Base-by-base conservation (phyloP, 179 eudicot genomes). In the Drosera spatulata region DNA sequence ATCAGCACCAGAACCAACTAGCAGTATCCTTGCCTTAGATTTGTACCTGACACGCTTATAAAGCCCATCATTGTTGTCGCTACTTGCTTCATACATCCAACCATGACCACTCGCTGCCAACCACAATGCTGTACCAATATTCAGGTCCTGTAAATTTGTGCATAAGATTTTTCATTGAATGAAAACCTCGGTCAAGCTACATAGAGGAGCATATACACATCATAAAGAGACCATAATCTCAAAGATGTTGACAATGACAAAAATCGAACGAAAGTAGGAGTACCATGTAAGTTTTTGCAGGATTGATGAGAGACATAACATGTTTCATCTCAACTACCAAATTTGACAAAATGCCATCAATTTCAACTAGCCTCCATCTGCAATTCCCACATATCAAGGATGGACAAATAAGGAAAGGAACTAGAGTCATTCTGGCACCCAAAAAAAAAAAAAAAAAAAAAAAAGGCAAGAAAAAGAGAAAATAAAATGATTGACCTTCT, bases 1-100 rank as follows among this genome's bases (percentile, higher is more conserved):
- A 67, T 89, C 99, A 42, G 99, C 99, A 56, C 99, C 99, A 68
- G 99, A 81, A 53, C 99, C 99, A 73, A 93, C 97, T 44, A 93
- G 83, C 47, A 93, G 81, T 77, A 93, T 85, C 75, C 84, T 82
- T 71, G 97, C 85, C 65, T 78, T 72, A 55, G 99, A 93, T 67
- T 83, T 86, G 78, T 82, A 85, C 50, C 61, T 70, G 59, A 75
- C 65, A 62, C 74, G 71, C 63, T 61, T 64, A 67, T 52, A 68
- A 53, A 51, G 65, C 42, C 61, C 69, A 56, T 59, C 58, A 33
- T 53, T 63, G 51, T 45, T 44, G 55, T 11, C 39, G 59, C 39
- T 54, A 41, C 52, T 66, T 52, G 48, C 68, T 71, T 86, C 85
- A 71, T 77, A 78, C 61, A 89, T 72, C 82, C 82, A 79, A 45